Evolutionary conservation across 2,329 filamentous ascomycete genomes (phyloP), one percentile per base, ranked within the genome.

Genomic region (Xylaria sp.): DNA sequence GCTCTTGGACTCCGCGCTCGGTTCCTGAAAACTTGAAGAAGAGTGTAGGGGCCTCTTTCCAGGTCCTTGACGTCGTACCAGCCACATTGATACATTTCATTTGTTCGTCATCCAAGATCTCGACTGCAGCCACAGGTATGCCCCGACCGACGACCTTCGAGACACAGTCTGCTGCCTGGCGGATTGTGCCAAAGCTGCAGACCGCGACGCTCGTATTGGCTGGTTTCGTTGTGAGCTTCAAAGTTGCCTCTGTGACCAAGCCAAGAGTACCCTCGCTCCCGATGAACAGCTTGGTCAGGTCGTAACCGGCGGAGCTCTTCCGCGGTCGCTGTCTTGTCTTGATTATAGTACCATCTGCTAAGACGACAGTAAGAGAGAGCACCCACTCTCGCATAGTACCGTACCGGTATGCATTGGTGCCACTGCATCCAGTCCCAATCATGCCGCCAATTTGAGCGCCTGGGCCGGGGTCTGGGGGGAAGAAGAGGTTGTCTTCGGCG

Each of bases 351-450:
- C 92, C 92, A 75, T 95, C 92, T 1, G 92, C 90, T 55, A 96
- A 82, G 1, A 96, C 92, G 2, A 95, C 89, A 0, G 92, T 95
- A 51, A 96, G 79, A 53, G 87, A 90, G 9, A 94, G 78, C 1
- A 95, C 92, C 91, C 92, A 96, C 73, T 96, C 92, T 57, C 90
- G 87, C 92, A 95, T 95, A 0, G 92, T 95, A 54, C 92, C 92
- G 73, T 95, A 95, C 51, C 91, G 84, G 74, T 92, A 92, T 3
- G 92, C 87, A 74, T 96, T 95, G 2, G 92, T 95, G 51, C 92
- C 92, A 63, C 81, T 83, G 73, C 81, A 84, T 50, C 82, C 82
- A 11, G 89, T 91, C 1, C 87, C 87, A 3, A 92, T 85, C 89
- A 91, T 92, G 19, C 92, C 92, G 53, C 92, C 92, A 66, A 96